These are phyloP conservation scores for Tetracentron sinense DNA, from an alignment of 164 flowering plant genomes.

Conservation along the genomic window DNA sequence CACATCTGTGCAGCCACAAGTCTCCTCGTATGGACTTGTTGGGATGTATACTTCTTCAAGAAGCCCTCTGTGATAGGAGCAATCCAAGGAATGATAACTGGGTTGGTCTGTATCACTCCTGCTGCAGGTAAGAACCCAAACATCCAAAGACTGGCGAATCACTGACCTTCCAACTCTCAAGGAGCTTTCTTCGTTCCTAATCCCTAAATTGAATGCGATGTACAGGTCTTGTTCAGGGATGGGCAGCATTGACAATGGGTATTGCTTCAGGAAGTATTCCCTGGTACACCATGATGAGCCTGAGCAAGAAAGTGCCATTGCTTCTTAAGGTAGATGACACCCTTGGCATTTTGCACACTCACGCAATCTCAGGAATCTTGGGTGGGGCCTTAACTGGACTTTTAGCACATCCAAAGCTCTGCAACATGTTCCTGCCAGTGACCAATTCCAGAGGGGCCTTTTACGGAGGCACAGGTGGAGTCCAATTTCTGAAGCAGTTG, in stretches of 20 bases:
- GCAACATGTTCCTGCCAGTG: slow-evolving; percentile 18
- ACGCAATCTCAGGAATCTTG: slow-evolving; percentile 22
- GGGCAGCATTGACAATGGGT: slow-evolving; percentile 41
- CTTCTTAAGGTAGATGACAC: slow-evolving; percentile 23
- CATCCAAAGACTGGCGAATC: no score
- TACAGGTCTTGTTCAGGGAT: slow-evolving; percentile 34
- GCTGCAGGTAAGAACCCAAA: not conserved
- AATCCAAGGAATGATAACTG: not conserved
- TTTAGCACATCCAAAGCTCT: slow-evolving; percentile 19
- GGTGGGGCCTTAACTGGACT: slow-evolving; percentile 23
- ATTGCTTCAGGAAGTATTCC: slow-evolving; percentile 31
- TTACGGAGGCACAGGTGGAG: slow-evolving; percentile 20
- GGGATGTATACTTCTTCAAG: slow-evolving; percentile 6
- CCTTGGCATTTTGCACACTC: slow-evolving; percentile 15
- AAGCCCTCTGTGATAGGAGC: slow-evolving; percentile 1
- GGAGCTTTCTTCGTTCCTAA: no score
- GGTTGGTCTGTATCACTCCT: not conserved
- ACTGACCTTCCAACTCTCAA: no score
- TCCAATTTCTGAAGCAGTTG: slow-evolving; percentile 21
- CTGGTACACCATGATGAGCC: slow-evolving; percentile 36
- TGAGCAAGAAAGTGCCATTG: slow-evolving; percentile 20
- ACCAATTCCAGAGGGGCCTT: slow-evolving; percentile 23
- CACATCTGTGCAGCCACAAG: slow-evolving; percentile 14
- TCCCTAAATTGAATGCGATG: slow-evolving; percentile 9
- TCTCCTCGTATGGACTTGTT: slow-evolving; percentile 8